Conservation (phyloP, 1,284 basidiomycete genomes). For the Coniophora puteana region DNA sequence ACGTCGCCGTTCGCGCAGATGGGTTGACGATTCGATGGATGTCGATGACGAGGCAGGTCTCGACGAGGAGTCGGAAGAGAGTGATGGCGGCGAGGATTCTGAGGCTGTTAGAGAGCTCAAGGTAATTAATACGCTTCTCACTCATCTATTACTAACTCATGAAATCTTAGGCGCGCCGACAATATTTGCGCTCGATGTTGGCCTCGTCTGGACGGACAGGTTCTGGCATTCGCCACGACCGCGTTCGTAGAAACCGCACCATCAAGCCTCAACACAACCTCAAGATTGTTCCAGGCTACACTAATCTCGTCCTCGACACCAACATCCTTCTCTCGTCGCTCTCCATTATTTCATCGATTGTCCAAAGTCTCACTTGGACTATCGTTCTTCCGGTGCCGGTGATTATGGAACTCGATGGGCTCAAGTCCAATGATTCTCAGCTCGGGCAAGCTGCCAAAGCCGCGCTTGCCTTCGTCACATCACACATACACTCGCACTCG, state of each 20-base stretch:
- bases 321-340: conserved; percentile 88
- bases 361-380: conserved; percentile 85
- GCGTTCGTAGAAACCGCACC: conserved; percentile 26
- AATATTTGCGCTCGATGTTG: conserved; percentile 59
- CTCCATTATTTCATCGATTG: conserved; percentile 65
- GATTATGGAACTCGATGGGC: conserved; percentile 93
- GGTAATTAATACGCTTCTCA: conserved; percentile 35
- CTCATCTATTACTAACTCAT: conserved; percentile 7
- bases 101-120: conserved; percentile 77
- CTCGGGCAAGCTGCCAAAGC: conserved; percentile 71
- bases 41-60: conserved; percentile 51
- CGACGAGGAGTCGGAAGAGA: conserved; percentile 37
- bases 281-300: conserved; percentile 81
- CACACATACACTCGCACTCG: conserved; percentile 73
- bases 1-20: conserved; percentile 53
- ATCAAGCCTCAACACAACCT: conserved; percentile 41
- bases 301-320: conserved; percentile 89
- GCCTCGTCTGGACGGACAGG: conserved; percentile 38
- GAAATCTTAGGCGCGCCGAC: conserved; percentile 55
- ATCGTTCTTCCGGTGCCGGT: conserved; percentile 91
- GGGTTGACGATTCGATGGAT: conserved; percentile 69
- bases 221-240: conserved; percentile 32
- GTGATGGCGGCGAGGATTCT: conserved; percentile 62
- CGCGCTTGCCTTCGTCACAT: conserved; percentile 74
- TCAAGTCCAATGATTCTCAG: conserved; percentile 60